These are phyloP conservation scores for Camellia oleifera DNA, from an alignment of 179 eudicot species.

Conservation along the genomic window DNA sequence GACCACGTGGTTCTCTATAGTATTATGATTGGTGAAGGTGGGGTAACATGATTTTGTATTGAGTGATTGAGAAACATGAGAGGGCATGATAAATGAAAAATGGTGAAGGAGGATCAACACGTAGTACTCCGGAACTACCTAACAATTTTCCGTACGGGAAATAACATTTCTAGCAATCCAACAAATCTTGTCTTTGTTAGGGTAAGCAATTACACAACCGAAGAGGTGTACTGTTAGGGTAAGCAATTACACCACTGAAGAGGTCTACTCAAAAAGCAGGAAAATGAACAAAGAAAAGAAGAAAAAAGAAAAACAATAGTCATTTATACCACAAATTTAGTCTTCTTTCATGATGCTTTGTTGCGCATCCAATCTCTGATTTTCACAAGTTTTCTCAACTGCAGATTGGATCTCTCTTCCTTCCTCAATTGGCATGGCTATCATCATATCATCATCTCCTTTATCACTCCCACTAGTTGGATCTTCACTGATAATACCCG, in stretches of 20 bases:
- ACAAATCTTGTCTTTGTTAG: background rate
- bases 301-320: background rate
- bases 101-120: too few species aligned
- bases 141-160: too few species aligned
- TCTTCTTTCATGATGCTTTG: too few species aligned
- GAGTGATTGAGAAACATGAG: too few species aligned
- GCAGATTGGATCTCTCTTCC: conserved; percentile 9
- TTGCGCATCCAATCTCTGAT: background rate
- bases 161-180: background rate
- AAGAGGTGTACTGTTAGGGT: background rate
- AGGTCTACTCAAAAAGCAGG: background rate
- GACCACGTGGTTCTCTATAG: too few species aligned
- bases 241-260: background rate
- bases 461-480: conserved; percentile 4
- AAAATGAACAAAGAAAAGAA: background rate
- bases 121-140: background rate
- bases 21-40: too few species aligned
- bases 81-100: too few species aligned
- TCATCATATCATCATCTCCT: background rate
- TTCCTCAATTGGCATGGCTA: background rate
- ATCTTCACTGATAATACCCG: conserved; percentile 9
- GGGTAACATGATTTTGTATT: too few species aligned
- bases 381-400: conserved; percentile 16
- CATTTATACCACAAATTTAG: background rate
- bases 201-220: background rate